phyloP scores from a whole-genome alignment of 192 early-diverging fungal genomes.

The Paraglomus occultum region DNA sequence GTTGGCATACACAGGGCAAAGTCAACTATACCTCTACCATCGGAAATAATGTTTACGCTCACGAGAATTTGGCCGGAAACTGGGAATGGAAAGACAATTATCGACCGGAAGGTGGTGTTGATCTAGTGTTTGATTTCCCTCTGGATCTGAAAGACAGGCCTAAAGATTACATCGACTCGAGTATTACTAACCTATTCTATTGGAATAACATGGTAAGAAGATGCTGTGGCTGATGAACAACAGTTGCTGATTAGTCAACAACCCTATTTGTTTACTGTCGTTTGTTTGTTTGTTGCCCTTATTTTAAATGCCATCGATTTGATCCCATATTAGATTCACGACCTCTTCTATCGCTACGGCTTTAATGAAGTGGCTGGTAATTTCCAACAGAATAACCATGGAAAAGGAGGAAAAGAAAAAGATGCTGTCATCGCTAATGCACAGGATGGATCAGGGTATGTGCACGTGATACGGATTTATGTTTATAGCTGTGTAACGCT shows the following conservation, averaged over 20 bases:
- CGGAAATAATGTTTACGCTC: conserved; percentile 93
- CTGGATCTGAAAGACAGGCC: conserved; percentile 65
- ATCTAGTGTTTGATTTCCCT: conserved; percentile 74
- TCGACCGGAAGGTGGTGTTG: conserved; percentile 63
- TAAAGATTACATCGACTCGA: conserved; percentile 68
- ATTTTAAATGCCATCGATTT: not conserved
- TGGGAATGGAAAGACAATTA: conserved; percentile 72
- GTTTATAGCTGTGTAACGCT: too few relatives aligned
- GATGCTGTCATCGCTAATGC: conserved; percentile 92
- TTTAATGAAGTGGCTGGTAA: conserved; percentile 91
- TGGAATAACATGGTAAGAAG: conserved; percentile 70
- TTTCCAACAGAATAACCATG: conserved; percentile 89
- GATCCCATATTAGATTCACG: conserved; percentile 64
- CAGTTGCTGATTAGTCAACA: not conserved
- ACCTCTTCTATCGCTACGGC: conserved; percentile 85
- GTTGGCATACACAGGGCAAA: conserved; percentile 71
- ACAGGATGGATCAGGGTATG: conserved; percentile 81
- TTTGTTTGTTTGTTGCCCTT: not conserved
- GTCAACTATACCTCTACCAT: conserved; percentile 67
- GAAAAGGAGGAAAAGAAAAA: conserved; percentile 68
- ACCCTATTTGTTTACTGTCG: not conserved
- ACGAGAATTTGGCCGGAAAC: conserved; percentile 75
- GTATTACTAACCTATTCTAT: conserved; percentile 89
- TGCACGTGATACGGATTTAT: not conserved
- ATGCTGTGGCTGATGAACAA: not conserved